Base-by-base conservation (phyloP, 495 filamentous ascomycete genomes). In the Neurospora sp. region DNA sequence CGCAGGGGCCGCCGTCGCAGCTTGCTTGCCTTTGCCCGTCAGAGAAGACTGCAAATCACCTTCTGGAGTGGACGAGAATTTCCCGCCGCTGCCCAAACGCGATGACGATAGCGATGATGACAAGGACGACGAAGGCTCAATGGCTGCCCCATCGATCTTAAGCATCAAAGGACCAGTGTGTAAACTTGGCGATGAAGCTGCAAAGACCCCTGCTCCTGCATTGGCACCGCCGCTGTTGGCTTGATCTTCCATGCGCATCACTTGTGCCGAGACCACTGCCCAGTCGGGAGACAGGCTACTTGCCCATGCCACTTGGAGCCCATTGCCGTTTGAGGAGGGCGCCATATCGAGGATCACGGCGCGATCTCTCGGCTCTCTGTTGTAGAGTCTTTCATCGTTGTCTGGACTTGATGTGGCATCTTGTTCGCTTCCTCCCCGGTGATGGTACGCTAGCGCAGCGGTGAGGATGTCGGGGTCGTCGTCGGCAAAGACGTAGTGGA, bases 401-500 rank as follows among this genome's bases (percentile, higher is more conserved):
- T 66, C 54, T 9, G 27, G 54, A 66, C 31, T 73, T 41, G 74
- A 75, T 16, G 72, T 73, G 70, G 71, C 59, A 39, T 78, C 70
- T 74, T 72, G 20, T 10, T 73, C 72, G 42, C 31, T 66, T 41
- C 69, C 72, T 70, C 20, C 70, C 54, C 77, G 72, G 59, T 83
- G 79, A 73, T 84, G 77, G 39, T 84, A 82, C 40, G 82, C 80
- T 71, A 86, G 78, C 18, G 82, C 83, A 70, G 80, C 79, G 8
- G 91, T 91, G 39, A 93, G 81, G 62, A 91, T 83, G 11, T 92
- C 90, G 11, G 85, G 84, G 73, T 90, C 88, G 81, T 97, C 93
- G 78, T 94, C 92, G 75, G 86, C 87, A 83, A 97, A 98, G 74
- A 97, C 88, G 83, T 98, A 98, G 85, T 95, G 93, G 3, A 97